Evolutionary conservation across 2,329 filamentous ascomycete species (phyloP), one percentile per base, ranked within the genome.

Genomic region (Mycogone perniciosa): DNA sequence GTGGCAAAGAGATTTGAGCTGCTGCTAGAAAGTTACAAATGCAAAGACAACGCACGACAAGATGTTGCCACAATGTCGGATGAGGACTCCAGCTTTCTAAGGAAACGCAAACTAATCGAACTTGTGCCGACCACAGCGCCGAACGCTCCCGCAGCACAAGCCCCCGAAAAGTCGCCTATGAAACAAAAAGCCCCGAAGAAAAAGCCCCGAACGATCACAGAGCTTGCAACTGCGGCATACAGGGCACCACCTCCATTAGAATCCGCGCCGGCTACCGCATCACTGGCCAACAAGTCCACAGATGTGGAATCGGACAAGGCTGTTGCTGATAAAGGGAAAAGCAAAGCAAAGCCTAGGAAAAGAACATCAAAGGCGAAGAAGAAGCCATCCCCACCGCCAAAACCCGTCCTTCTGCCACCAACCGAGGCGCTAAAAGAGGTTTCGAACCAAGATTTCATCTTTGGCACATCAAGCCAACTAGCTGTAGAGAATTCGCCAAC

Each of bases 391-490:
- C 61, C 62, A 1, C 69, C 62, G 1, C 68, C 72, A n/a, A 72
- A 74, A 20, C 71, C 74, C 39, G 65, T 79, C 13, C 64, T 95
- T 2, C 71, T 88, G 8, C 88, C 87, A 1, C 89, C 89, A 0
- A 73, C 71, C 44, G 79, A 85, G 27, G 89, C 88, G 1, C 67
- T 85, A 40, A 79, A 79, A 47, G 77, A 85, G 57, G 78, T 86
- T 10, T 74, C 79, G 3, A 73, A 78, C 1, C 89, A 93, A 63
- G 82, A 90, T 53, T 88, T 91, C 61, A 70, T 95, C 0, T 95
- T 95, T 67, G 89, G 89, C 1, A 93, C 89, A 0, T 91, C 86
- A 1, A 95, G 89, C 64, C 89, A 95, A 64, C 70, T 95, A 27
- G 85, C 84, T 10, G 72, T 77, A 49, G 86, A 89, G 51, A 81